A percentile compares a stretch with the other conserved stretches of the same genome.
phyloP scores from a whole-genome alignment of 805 yeast genomes.

The Yarrowia hollandica region DNA sequence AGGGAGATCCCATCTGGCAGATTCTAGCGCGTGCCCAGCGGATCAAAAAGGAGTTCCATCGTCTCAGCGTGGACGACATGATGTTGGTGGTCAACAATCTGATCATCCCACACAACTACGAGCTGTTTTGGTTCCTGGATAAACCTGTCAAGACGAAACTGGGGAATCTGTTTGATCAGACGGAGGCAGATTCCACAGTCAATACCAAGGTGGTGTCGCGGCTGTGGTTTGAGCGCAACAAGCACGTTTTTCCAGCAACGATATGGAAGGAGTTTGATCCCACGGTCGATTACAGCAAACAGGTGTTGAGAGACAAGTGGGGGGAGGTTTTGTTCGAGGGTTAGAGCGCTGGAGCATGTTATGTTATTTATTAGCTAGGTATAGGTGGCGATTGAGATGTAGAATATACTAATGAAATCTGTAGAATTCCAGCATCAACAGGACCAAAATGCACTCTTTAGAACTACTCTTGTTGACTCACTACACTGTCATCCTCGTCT shows the following conservation, averaged over 20 bases:
- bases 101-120: slow-evolving; percentile 41
- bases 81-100: slow-evolving; percentile 38
- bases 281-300: slow-evolving; percentile 36
- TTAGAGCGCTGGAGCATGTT: background rate
- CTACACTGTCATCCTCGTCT: too few relatives aligned
- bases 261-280: slow-evolving; percentile 40
- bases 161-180: slow-evolving; percentile 38
- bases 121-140: slow-evolving; percentile 36
- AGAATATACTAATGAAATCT: too few relatives aligned
- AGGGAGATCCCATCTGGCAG: slow-evolving; percentile 38
- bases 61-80: slow-evolving; percentile 39
- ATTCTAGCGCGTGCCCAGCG: slow-evolving; percentile 37
- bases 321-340: slow-evolving; percentile 33
- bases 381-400: too few relatives aligned
- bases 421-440: too few relatives aligned
- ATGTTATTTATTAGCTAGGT: background rate
- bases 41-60: slow-evolving; percentile 35
- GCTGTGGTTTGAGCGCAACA: slow-evolving; percentile 39
- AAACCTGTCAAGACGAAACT: slow-evolving; percentile 34
- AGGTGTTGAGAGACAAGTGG: slow-evolving; percentile 34
- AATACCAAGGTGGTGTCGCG: slow-evolving; percentile 37
- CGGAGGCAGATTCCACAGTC: slow-evolving; percentile 21
- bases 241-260: slow-evolving; percentile 39
- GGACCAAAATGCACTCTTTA: too few relatives aligned
- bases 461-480: background rate